A percentile compares a stretch with the other conserved stretches of the same genome.
phyloP scores from a whole-genome alignment of 2,329 filamentous ascomycete genomes.

The Colletotrichum sidae region DNA sequence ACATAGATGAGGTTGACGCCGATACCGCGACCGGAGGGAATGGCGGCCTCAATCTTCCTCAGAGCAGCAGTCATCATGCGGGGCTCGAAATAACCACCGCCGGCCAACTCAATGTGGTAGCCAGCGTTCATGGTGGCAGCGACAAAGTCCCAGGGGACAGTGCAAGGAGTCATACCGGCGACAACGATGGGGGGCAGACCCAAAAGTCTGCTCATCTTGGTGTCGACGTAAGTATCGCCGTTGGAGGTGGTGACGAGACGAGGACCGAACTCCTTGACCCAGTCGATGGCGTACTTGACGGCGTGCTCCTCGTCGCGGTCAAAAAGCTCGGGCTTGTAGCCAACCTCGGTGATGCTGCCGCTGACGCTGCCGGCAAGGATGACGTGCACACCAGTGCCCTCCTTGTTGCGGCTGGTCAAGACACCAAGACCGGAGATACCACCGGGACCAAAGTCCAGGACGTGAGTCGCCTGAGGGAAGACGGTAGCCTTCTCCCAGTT shows the following conservation, averaged over 20 bases:
- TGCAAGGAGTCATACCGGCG: constrained; percentile 92
- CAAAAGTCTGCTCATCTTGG: constrained; percentile 91
- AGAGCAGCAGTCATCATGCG: constrained; percentile 87
- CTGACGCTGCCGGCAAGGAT: constrained; percentile 95
- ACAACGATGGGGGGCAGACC: constrained; percentile 90
- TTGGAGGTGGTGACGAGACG: constrained; percentile 88
- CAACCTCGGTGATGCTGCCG: constrained; percentile 89
- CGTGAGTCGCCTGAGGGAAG: constrained; percentile 91
- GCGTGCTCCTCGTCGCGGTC: constrained; percentile 96
- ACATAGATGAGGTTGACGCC: constrained; percentile 93
- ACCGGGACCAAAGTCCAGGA: constrained; percentile 95
- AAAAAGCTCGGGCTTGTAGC: constrained; percentile 98
- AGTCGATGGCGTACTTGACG: constrained; percentile 94
- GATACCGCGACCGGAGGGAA: constrained; percentile 88
- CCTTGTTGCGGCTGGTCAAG: constrained; percentile 98
- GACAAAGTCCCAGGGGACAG: constrained; percentile 91
- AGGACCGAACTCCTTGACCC: constrained; percentile 98
- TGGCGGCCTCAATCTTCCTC: constrained; percentile 84
- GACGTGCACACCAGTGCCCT: constrained; percentile 95
- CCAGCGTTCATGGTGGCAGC: constrained; percentile 93
- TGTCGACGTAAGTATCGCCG: constrained; percentile 93
- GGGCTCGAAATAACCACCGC: constrained; percentile 88
- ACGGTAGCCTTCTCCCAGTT: constrained; percentile 96
- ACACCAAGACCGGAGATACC: constrained; percentile 97
- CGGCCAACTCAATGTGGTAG: constrained; percentile 92